Evolutionary conservation across 192 early-diverging fungal species (phyloP), one percentile per base, ranked within the genome.

Genomic region (Rhizophagus sp.): DNA sequence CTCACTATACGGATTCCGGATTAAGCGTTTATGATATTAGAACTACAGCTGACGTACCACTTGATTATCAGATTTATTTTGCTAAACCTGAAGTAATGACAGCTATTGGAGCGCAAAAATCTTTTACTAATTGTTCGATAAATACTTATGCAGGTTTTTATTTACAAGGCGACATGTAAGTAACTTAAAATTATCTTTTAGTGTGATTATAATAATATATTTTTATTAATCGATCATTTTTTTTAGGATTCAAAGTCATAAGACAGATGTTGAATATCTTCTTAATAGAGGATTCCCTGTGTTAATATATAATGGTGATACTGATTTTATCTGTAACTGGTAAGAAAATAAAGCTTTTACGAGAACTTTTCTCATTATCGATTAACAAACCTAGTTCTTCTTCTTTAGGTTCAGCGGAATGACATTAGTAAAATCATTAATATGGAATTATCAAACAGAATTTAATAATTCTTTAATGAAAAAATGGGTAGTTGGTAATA

Each of bases 241-340:
- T 41, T 19, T 68, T 89, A 85, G 73, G 89, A 76, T 79, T 82
- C 76, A 81, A 81, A 39, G 71, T 96, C 17, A 83, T 95, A 39
- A 90, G 87, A 17, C 76, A 47, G 44, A 47, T 47, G 2, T 47
- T 47, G 44, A 47, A 47, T 47, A 47, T 47, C 44, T 47, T 47
- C 44, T 47, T 47, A 47, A 12, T 12, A 47, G 82, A 27, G 84
- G 86, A 11, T 72, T 93, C 30, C 86, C 85, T 3, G 85, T 94
- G 34, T 78, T 96, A 13, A 81, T 94, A 75, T 96, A 95, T 80
- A 91, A 88, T 72, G 95, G 94, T 64, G 95, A 96, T 81, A 90
- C 91, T 6, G 95, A 96, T 80, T 94, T 88, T 78, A 93, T 94
- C 49, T 95, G 95, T 85, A 94, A 93, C 79, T 94, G 89, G 87